Conservation (phyloP, 2,329 filamentous ascomycete species). For the Pseudogymnoascus sp. region DNA sequence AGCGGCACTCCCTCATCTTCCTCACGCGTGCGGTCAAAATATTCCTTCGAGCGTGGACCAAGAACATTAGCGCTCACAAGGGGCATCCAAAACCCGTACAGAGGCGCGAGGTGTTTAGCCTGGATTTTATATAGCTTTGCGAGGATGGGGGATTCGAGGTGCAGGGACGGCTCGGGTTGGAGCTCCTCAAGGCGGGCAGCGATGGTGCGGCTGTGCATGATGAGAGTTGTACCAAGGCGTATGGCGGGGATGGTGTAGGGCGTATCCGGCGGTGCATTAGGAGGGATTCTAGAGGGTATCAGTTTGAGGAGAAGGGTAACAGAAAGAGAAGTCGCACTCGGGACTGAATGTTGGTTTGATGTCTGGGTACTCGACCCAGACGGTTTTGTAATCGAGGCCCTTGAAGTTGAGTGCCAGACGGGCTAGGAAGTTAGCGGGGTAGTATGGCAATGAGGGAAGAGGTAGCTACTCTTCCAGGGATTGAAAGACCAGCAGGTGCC, state of each 20-base stretch:
- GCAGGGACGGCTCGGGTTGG: conserved; percentile 52
- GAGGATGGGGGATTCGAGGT: conserved; percentile 48
- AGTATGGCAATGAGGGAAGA: neutral
- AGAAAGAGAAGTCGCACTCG: conserved; percentile 38
- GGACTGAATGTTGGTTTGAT: conserved; percentile 49
- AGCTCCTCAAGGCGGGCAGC: conserved; percentile 50
- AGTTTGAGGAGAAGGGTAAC: neutral
- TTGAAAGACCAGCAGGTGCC: conserved; percentile 57
- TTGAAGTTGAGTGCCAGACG: conserved; percentile 64
- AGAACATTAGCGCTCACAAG: conserved; percentile 46
- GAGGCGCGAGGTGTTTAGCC: conserved; percentile 23
- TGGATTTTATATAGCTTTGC: conserved; percentile 39
- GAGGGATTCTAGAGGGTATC: conserved; percentile 32
- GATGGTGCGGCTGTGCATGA: conserved; percentile 61
- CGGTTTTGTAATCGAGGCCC: conserved; percentile 57
- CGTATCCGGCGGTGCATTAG: conserved; percentile 36
- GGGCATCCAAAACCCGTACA: conserved; percentile 41
- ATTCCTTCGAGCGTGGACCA: conserved; percentile 42
- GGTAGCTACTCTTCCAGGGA: conserved; percentile 58
- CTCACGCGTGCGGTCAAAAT: conserved; percentile 50
- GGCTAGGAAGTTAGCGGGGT: conserved; percentile 36
- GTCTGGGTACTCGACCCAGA: conserved; percentile 66
- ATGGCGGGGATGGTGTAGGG: conserved; percentile 52
- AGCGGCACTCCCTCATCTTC: conserved; percentile 46
- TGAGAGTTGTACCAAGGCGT: conserved; percentile 43